Percentiles rank a stretch among this genome's conserved stretches.
Conservation (phyloP, 768 basidiomycete species). For the Nidularia sp. region DNA sequence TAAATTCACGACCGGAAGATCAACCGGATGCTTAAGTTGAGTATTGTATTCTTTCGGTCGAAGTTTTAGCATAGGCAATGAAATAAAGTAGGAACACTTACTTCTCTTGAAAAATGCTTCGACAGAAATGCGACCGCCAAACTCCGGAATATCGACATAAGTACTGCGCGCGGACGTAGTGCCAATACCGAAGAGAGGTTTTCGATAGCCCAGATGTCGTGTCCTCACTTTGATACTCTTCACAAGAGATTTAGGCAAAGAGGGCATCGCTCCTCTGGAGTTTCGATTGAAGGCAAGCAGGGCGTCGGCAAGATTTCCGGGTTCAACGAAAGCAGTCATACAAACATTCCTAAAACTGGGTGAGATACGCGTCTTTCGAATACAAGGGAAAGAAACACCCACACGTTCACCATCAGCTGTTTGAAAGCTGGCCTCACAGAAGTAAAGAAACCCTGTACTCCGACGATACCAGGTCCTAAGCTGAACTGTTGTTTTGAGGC, state of each 20-base stretch:
- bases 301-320: constrained; percentile 60
- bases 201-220: constrained; percentile 52
- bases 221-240: constrained; percentile 58
- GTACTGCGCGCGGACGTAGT: constrained; percentile 15
- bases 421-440: constrained; percentile 47
- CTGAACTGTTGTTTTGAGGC: constrained; percentile 12
- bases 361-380: neutral
- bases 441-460: constrained; percentile 42
- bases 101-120: constrained; percentile 61
- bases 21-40: constrained; percentile 35
- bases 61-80: neutral
- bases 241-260: constrained; percentile 41
- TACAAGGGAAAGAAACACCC: constrained; percentile 8
- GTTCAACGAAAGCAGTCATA: constrained; percentile 52
- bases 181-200: constrained; percentile 24
- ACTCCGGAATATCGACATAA: constrained; percentile 19
- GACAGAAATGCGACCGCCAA: constrained; percentile 50
- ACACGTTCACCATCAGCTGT: constrained; percentile 53
- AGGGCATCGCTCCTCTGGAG: constrained; percentile 40
- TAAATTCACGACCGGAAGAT: constrained; percentile 53
- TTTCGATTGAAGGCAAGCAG: constrained; percentile 41
- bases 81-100: neutral
- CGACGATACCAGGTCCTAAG: constrained; percentile 31
- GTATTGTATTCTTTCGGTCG: constrained; percentile 49
- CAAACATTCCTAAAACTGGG: constrained; percentile 38